Base-by-base conservation (phyloP, 495 filamentous ascomycete genomes). In the Penicillium lividum region DNA sequence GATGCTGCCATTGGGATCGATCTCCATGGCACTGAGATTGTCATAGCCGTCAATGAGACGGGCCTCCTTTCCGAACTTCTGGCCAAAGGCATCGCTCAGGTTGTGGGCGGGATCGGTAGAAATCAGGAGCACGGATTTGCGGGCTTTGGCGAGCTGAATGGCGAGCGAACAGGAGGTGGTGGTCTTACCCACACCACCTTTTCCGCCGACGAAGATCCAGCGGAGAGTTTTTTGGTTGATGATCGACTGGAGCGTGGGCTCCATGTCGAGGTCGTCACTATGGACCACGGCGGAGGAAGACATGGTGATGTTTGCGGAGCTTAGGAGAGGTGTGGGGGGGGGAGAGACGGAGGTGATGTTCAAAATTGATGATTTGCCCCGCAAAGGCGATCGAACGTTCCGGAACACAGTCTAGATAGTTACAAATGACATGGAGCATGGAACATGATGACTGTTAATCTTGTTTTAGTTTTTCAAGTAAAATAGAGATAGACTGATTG, bases 1-100 rank as follows among this genome's bases (percentile, higher is more conserved):
- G 58, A 99, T 96, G 65, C 92, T 96, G 29, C 94, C 95, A 72
- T 96, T 98, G 46, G 94, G 94, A 73, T 99, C 94, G 64, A 99
- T 98, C 80, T 99, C 94, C 94, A 99, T 99, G 22, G 94, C 94
- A 65, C 92, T 96, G 54, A 99, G 80, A 69, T 98, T 98, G 15
- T 85, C 82, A 71, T 94, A 97, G 58, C 94, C 94, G 70, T 97
- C 86, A 58, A 99, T 77, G 18, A 97, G 83, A 51, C 92, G 86
- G 43, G 94, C 94, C 74, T 98, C 94, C 82, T 99, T 99, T 73
- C 94, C 94, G 70, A 99, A 99, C 75, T 99, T 98, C 77, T 98
- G 93, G 63, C 89, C 90, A 70, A 99, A 98, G 53, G 94, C 94
- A 79, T 99, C 94, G 71, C 90, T 94, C 53, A 99, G 83, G 75